Conservation (phyloP, 2,329 filamentous ascomycete species). For the Didymella sp. region DNA sequence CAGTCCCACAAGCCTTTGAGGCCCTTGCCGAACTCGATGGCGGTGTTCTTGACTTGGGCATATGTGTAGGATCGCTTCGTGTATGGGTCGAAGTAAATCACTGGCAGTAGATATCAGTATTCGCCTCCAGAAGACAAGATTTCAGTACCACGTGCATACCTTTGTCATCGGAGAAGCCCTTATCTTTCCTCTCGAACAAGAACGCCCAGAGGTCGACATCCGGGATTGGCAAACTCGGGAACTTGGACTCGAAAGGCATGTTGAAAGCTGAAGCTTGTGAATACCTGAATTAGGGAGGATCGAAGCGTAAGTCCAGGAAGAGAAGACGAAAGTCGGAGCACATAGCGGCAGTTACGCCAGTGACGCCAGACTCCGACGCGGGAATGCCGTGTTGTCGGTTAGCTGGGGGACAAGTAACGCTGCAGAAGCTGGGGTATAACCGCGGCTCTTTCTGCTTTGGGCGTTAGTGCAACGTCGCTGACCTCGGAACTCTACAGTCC, state of each 20-base stretch:
- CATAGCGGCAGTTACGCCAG: slow-evolving; percentile 19
- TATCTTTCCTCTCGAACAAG: slow-evolving; percentile 74
- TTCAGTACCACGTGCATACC: slow-evolving; percentile 54
- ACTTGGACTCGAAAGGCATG: slow-evolving; percentile 77
- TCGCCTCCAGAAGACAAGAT: background rate
- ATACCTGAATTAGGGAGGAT: slow-evolving; percentile 6
- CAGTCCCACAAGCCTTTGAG: slow-evolving; percentile 77
- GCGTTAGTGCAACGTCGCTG: slow-evolving; percentile 21
- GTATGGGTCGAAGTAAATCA: slow-evolving; percentile 78
- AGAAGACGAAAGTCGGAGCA: slow-evolving; percentile 15
- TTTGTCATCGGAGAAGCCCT: slow-evolving; percentile 73
- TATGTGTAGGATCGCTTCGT: slow-evolving; percentile 75
- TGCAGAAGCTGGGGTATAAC: slow-evolving; percentile 26
- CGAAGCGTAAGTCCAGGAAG: slow-evolving; percentile 6
- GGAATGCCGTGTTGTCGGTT: slow-evolving; percentile 23
- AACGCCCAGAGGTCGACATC: slow-evolving; percentile 79
- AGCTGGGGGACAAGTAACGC: slow-evolving; percentile 24
- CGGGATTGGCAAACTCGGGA: slow-evolving; percentile 72
- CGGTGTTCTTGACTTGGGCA: slow-evolving; percentile 67
- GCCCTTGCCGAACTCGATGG: slow-evolving; percentile 79
- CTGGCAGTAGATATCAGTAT: slow-evolving; percentile 54
- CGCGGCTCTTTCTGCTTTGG: slow-evolving; percentile 31
- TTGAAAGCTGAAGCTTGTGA: slow-evolving; percentile 9
- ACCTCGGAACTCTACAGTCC: slow-evolving; percentile 33
- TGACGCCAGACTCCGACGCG: slow-evolving; percentile 20